Evolutionary conservation across 2,329 filamentous ascomycete species (phyloP), one percentile per base, ranked within the genome.

Genomic region (Talaromyces sp.): DNA sequence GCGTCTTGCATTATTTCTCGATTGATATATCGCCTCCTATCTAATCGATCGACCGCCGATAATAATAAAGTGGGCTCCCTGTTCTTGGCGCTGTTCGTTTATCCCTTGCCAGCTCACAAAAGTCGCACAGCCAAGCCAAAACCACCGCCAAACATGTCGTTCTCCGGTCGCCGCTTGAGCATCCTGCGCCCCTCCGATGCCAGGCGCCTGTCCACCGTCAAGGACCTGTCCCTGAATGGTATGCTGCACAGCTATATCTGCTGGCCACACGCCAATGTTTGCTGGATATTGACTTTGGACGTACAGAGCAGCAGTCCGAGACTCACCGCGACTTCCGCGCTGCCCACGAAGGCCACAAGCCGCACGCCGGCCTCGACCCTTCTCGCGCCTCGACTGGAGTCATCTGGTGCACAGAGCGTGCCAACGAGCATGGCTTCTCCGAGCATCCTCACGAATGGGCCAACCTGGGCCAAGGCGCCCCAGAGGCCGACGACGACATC

Each of bases 401-500:
- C 4, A 90, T 97, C 66, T 97, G 94, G 94, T 77, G 75, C 61
- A 80, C 77, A 40, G 78, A 81, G 61, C 89, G 91, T 68, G 93
- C 93, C 60, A 86, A 87, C 74, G 92, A 97, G 78, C 90, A 94
- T 78, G 94, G 94, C 69, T 97, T 89, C 80, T 80, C 87, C 57
- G 93, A 97, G 4, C 83, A 93, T 67, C 93, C 92, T 10, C 84
- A 89, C 2, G 78, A 83, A 65, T 97, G 94, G 94, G 92, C 94
- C 63, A 98, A 98, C 75, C 82, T 98, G 59, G 94, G 94, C 34
- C 94, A 97, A 79, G 93, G 93, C 68, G 93, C 93, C 16, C 93
- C 93, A 51, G 92, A 97, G 76, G 94, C 96, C 64, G 94, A 96
- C 69, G 91, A 96, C 67, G 92, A 95, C 66, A 97, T 97, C 70